These are phyloP conservation scores for Colletotrichum godetiae DNA, from an alignment of 2,329 filamentous ascomycete species.

Conservation along the genomic window DNA sequence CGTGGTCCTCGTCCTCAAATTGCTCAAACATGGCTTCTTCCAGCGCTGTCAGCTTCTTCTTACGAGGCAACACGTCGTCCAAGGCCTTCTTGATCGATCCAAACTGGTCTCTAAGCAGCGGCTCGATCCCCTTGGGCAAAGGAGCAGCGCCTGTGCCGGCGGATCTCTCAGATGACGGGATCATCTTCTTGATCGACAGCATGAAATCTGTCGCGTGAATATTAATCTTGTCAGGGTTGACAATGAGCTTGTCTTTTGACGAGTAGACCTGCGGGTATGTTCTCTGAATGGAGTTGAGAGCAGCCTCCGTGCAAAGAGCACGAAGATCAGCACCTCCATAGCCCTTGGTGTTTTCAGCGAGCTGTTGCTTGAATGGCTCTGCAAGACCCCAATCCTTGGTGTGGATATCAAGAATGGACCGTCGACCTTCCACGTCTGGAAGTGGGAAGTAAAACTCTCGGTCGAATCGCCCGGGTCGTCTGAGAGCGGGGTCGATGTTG, in stretches of 20 bases:
- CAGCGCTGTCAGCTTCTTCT: conserved; percentile 87
- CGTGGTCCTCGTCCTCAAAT: conserved; percentile 82
- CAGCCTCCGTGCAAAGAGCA: conserved; percentile 94
- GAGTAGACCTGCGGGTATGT: conserved; percentile 97
- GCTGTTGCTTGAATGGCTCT: conserved; percentile 80
- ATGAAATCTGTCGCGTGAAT: conserved; percentile 96
- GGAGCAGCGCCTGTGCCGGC: conserved; percentile 86
- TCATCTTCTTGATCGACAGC: conserved; percentile 95
- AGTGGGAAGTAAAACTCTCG: conserved; percentile 98
- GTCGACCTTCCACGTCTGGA: conserved; percentile 82
- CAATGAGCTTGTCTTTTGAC: conserved; percentile 88
- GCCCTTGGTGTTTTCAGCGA: conserved; percentile 92
- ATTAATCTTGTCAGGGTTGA: conserved; percentile 85
- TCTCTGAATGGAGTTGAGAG: conserved; percentile 93
- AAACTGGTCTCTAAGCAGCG: conserved; percentile 81
- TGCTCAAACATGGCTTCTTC: conserved; percentile 95
- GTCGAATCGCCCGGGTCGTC: conserved; percentile 93
- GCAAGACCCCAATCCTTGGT: conserved; percentile 93
- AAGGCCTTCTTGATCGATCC: conserved; percentile 75
- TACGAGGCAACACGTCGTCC: conserved; percentile 82
- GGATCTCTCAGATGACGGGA: conserved; percentile 93
- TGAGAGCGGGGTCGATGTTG: conserved; percentile 94
- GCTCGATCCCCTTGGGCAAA: conserved; percentile 82
- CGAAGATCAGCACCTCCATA: conserved; percentile 96
- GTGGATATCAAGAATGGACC: conserved; percentile 93